A percentile compares a stretch with the other conserved stretches of the same genome.
These are phyloP conservation scores for Lachnellula arida DNA, from an alignment of 2,329 filamentous ascomycete genomes.

Conservation along the genomic window DNA sequence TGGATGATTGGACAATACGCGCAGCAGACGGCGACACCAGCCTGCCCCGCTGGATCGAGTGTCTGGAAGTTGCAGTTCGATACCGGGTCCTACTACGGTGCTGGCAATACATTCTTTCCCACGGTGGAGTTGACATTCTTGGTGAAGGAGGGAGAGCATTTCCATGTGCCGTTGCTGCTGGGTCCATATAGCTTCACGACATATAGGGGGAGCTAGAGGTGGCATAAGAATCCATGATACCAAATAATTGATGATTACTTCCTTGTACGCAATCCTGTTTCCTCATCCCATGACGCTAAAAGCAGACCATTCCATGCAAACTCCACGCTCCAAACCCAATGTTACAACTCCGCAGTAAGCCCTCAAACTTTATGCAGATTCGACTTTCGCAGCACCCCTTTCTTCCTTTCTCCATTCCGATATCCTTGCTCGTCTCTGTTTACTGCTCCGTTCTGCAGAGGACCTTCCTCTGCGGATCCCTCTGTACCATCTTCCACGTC, in stretches of 20 bases:
- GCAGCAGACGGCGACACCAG: neutral
- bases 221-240: neutral
- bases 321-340: neutral
- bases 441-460: neutral
- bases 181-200: slow-evolving; percentile 79
- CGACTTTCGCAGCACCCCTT: slow-evolving; percentile 5
- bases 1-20: slow-evolving; percentile 15
- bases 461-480: neutral
- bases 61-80: slow-evolving; percentile 70
- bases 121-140: slow-evolving; percentile 52
- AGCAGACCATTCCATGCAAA: neutral
- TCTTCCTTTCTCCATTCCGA: neutral
- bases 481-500: neutral
- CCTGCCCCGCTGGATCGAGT: slow-evolving; percentile 26
- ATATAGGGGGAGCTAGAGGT: slow-evolving; percentile 64
- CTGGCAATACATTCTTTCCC: slow-evolving; percentile 53
- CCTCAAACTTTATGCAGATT: neutral
- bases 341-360: neutral
- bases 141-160: slow-evolving; percentile 56
- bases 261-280: neutral
- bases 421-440: neutral
- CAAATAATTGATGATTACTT: slow-evolving; percentile 1
- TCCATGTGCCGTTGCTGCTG: slow-evolving; percentile 74
- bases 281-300: neutral
- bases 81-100: slow-evolving; percentile 66